Percentiles rank a stretch among this genome's conserved stretches.
Conservation (phyloP, 768 basidiomycete species). For the Tulasnella sp. region DNA sequence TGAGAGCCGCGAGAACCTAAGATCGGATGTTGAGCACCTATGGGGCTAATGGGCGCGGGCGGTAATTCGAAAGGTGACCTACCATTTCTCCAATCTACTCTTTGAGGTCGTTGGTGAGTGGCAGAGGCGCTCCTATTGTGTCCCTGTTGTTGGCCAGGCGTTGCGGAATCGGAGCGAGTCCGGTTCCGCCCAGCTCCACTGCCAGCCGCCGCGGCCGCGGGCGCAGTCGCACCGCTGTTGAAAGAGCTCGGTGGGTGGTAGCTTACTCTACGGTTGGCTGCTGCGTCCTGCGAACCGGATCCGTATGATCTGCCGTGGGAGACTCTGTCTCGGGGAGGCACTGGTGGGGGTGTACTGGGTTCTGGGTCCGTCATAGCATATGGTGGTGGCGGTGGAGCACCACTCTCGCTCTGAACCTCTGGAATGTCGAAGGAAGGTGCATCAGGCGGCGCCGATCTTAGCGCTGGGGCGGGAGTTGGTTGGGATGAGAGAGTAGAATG, state of each 20-base stretch:
- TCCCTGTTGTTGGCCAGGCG: neutral
- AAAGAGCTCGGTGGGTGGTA: neutral
- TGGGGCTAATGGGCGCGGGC: neutral
- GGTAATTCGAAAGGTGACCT: neutral
- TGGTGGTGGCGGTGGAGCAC: neutral
- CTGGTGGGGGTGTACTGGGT: neutral
- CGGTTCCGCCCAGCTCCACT: neutral
- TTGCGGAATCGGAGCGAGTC: neutral
- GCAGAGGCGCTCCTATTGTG: neutral
- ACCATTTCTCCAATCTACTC: neutral
- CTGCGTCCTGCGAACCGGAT: neutral
- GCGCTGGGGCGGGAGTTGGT: neutral
- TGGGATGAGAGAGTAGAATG: neutral
- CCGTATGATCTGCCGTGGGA: neutral
- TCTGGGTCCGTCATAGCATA: conserved; percentile 1
- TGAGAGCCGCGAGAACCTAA: neutral
- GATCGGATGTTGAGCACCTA: neutral
- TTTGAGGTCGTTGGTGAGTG: neutral
- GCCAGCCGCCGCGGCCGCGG: neutral
- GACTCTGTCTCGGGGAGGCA: neutral
- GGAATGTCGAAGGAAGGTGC: neutral
- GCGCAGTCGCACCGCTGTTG: neutral
- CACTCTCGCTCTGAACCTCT: neutral
- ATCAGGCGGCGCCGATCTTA: neutral
- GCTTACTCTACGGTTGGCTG: neutral